These are phyloP conservation scores for Fusarium armeniacum DNA, from an alignment of 2,329 filamentous ascomycete species.

Conservation along the genomic window DNA sequence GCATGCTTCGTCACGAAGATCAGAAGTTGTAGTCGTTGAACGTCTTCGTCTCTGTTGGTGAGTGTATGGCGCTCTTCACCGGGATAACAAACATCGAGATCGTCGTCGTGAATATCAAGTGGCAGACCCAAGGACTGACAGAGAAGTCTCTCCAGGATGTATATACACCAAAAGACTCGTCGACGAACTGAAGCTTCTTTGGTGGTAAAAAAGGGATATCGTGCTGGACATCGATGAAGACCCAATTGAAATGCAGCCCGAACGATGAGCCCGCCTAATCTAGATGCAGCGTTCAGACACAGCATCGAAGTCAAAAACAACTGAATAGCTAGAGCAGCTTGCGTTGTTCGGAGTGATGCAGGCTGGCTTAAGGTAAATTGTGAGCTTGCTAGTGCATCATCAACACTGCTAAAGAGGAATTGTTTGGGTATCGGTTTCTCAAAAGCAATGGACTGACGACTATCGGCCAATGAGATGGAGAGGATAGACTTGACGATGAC, in stretches of 20 bases:
- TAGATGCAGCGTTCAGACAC: conserved; percentile 68
- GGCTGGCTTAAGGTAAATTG: conserved; percentile 62
- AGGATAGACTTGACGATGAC: conserved; percentile 64
- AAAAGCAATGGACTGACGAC: conserved; percentile 57
- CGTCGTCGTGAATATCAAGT: conserved; percentile 68
- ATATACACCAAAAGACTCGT: conserved; percentile 70
- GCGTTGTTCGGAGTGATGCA: conserved; percentile 62
- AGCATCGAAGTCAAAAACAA: conserved; percentile 69
- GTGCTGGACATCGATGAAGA: conserved; percentile 69
- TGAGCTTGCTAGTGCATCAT: conserved; percentile 64
- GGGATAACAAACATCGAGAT: conserved; percentile 70
- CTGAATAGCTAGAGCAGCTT: conserved; percentile 67
- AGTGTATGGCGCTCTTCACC: conserved; percentile 61
- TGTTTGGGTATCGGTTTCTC: conserved; percentile 55
- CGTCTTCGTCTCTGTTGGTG: conserved; percentile 31
- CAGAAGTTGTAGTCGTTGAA: conserved; percentile 54
- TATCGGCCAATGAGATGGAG: conserved; percentile 68
- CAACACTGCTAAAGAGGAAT: conserved; percentile 63
- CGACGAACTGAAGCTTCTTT: conserved; percentile 64
- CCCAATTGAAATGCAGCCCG: conserved; percentile 70
- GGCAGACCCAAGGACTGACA: conserved; percentile 70
- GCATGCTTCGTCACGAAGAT: conserved; percentile 62
- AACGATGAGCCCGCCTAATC: conserved; percentile 67
- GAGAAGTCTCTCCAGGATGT: conserved; percentile 67
- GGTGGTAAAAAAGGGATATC: conserved; percentile 64